Base-by-base conservation (phyloP, 1,284 basidiomycete species). In the Porogramme epimiltina region DNA sequence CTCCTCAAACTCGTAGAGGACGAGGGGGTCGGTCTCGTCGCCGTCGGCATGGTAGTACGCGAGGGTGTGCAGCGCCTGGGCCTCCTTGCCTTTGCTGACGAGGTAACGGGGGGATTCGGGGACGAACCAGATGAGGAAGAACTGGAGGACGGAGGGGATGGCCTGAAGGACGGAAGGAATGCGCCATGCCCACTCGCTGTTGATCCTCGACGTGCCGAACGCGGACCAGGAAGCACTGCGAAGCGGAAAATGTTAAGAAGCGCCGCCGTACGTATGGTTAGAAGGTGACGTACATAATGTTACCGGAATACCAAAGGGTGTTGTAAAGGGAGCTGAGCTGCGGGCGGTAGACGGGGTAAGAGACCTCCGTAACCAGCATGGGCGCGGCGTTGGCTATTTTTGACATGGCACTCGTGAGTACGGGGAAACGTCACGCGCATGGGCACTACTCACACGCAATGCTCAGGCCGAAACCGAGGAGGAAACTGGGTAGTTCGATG, bases 381-480 rank as follows among this genome's bases (percentile, higher is more conserved):
- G 87, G 87, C 3, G 87, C 85, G 36, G 88, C 80, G 57, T 81
- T 84, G n/a, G 79, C 80, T 77, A 63, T 45, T 64, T 41, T 42
- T 36, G 19, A 19, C 24, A 31, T 42, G 41, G 26, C 39, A 23
- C 34, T 34, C 38, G 38, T 52, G 45, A 42, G 39, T 23, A 26
- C 18, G 16, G 18, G 22, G 22, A 18, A 11, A 28, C n/a, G 34
- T 20, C 37, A 40, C 15, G 22, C 34, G 39, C 18, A 42, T 37
- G 6, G n/a, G 39, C 18, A 18, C 22, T 36, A 65, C 71, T 63
- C 57, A 73, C 79, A 72, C 51, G 86, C 87, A 63, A 90, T 88
- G 8, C 85, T 84, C 42, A 89, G 74, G 51, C 91, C 90, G 65
- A 90, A 89, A 46, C 90, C 90, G 59, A 93, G 87, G 55, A 91